Evolutionary conservation across 75 land plant species (phyloP).

Genomic region (Cupressus sempervirens): DNA sequence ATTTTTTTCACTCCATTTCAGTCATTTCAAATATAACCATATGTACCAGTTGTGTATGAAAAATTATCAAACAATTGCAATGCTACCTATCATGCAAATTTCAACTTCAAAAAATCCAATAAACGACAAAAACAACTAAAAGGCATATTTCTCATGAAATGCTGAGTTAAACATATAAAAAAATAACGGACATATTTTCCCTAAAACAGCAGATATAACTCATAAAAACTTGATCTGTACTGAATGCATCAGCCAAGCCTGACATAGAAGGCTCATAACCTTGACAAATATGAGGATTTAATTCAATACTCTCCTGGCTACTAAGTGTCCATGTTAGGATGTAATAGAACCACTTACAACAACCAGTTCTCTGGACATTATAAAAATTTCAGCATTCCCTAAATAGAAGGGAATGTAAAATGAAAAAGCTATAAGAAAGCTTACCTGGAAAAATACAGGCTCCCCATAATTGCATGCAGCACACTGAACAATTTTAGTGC

Average conservation of each 20-base stretch:
- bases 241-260: neutral
- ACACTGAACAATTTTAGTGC: slow-evolving; percentile 74
- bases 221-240: neutral
- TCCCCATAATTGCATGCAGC: slow-evolving; percentile 64
- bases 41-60: neutral
- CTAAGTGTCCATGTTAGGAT: neutral
- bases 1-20: neutral
- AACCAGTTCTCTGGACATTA: neutral
- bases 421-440: neutral
- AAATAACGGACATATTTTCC: neutral
- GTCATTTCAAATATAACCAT: neutral
- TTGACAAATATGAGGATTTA: neutral
- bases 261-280: neutral
- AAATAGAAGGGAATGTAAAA: neutral
- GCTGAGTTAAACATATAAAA: neutral
- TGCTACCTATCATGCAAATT: neutral
- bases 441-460: slow-evolving; percentile 85
- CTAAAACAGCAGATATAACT: neutral
- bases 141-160: neutral
- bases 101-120: neutral
- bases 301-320: neutral
- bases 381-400: neutral
- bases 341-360: neutral
- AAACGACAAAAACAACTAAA: neutral
- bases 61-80: neutral